Evolutionary conservation across 139 green algal genomes (phyloP).

Genomic region (Chlorella vulgaris): DNA sequence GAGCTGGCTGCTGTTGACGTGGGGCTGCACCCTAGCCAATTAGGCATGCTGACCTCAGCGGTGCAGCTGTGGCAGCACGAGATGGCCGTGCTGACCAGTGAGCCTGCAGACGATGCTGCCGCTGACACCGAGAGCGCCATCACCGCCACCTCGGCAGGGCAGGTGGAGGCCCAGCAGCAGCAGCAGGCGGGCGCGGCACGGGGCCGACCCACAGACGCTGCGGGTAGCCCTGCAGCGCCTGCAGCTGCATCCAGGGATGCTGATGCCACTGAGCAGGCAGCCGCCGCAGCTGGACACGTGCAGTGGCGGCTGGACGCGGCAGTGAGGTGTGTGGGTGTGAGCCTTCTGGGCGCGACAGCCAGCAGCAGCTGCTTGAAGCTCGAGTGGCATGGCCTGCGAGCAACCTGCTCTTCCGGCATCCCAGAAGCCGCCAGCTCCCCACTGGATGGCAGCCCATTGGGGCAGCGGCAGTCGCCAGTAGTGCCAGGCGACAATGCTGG

Average conservation of each 20-base stretch:
- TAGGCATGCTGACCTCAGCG: conserved; percentile 30
- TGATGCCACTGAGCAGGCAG: background rate
- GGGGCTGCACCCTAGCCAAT: conserved; percentile 40
- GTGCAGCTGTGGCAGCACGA: conserved; percentile 22
- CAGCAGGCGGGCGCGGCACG: background rate
- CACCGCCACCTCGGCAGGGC: background rate
- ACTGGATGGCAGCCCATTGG: background rate
- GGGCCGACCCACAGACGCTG: background rate
- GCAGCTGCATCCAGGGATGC: background rate
- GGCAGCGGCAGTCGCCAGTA: background rate
- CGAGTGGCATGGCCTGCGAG: conserved; percentile 25
- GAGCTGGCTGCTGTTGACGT: background rate
- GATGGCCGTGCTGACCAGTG: conserved; percentile 12
- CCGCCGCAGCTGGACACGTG: background rate
- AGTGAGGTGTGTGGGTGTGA: conserved; percentile 12
- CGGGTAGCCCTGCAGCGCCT: background rate
- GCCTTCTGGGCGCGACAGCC: conserved; percentile 24
- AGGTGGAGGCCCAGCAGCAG: background rate
- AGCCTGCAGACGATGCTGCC: background rate
- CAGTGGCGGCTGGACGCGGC: conserved; percentile 27
- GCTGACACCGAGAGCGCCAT: conserved; percentile 5
- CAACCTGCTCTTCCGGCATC: background rate
- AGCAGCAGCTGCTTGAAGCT: conserved; percentile 35
- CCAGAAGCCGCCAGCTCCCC: no score
- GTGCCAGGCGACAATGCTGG: background rate